Evolutionary conservation across 164 flowering plant genomes (phyloP).

Genomic region (Macadamia integrifolia): DNA sequence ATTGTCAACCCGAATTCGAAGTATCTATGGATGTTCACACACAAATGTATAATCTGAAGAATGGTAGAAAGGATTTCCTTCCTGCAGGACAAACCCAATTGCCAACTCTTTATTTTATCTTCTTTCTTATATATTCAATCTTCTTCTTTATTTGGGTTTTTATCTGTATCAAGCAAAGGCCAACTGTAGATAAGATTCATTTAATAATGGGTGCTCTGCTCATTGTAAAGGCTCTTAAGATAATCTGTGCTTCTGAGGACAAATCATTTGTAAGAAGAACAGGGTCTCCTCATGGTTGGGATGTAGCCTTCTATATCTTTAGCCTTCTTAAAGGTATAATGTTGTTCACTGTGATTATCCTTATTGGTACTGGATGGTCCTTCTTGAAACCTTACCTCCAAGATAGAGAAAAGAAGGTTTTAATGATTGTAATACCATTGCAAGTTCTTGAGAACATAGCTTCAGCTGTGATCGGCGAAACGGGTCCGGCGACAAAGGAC

Average conservation of each 20-base stretch:
- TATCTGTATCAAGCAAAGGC: constrained; percentile 16
- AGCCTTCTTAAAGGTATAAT: constrained; percentile 23
- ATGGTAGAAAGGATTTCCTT: constrained; percentile 17
- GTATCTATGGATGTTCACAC: constrained; percentile 24
- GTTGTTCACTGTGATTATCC: constrained; percentile 25
- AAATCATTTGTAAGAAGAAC: constrained; percentile 14
- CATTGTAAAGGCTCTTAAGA: constrained; percentile 17
- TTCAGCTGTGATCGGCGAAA: constrained; percentile 13
- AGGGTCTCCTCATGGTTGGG: constrained; percentile 29
- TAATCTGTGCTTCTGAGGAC: constrained; percentile 28
- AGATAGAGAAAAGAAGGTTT: not conserved
- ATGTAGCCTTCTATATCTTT: constrained; percentile 23
- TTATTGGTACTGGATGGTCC: constrained; percentile 19
- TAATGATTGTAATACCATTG: constrained; percentile 25
- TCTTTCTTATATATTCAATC: constrained; percentile 8
- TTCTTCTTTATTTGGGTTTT: constrained; percentile 12
- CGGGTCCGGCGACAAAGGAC: constrained; percentile 22
- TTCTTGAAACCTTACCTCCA: not conserved
- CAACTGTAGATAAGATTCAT: constrained; percentile 17
- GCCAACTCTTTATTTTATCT: constrained; percentile 13
- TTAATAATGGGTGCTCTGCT: constrained; percentile 22
- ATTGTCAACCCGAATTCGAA: constrained; percentile 23
- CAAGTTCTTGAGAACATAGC: constrained; percentile 29
- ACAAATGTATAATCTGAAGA: constrained; percentile 17
- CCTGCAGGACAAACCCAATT: constrained; percentile 19